These are phyloP conservation scores for Boletus fagicola DNA, from an alignment of 768 basidiomycete genomes.

Conservation along the genomic window DNA sequence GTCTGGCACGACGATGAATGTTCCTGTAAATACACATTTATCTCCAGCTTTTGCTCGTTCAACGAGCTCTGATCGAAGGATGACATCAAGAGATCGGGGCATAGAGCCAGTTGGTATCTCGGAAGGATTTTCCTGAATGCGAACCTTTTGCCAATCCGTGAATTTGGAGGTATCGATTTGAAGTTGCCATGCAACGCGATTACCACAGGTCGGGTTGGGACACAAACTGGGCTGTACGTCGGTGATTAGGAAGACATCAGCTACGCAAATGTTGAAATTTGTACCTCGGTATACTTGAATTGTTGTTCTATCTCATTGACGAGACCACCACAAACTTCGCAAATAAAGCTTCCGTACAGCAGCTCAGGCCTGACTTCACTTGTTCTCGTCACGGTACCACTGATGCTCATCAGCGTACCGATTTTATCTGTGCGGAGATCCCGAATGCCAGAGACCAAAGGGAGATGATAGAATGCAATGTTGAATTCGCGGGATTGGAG, in stretches of 20 bases:
- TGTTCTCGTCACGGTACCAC: constrained; percentile 95
- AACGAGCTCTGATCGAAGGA: constrained; percentile 91
- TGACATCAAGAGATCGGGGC: constrained; percentile 96
- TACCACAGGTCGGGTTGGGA: constrained; percentile 92
- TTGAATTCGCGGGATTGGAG: constrained; percentile 91
- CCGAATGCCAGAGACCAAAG: constrained; percentile 91
- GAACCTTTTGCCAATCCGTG: constrained; percentile 98
- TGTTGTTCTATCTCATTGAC: constrained; percentile 97
- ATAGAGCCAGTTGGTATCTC: constrained; percentile 98
- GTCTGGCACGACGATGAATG: constrained; percentile 98
- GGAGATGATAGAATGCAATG: constrained; percentile 93
- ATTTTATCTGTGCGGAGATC: constrained; percentile 92
- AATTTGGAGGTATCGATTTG: constrained; percentile 96
- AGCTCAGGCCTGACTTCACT: constrained; percentile 97
- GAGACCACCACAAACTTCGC: constrained; percentile 81
- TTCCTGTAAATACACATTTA: constrained; percentile 96
- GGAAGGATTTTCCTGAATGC: constrained; percentile 97
- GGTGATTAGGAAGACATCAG: constrained; percentile 9
- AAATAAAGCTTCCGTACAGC: constrained; percentile 89
- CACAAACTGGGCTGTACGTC: constrained; percentile 77
- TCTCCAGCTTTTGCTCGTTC: constrained; percentile 99
- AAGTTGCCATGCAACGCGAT: constrained; percentile 86
- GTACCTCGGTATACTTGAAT: constrained; percentile 98
- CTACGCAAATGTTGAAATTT: background rate
- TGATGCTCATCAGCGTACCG: constrained; percentile 91